A percentile compares a stretch with the other conserved stretches of the same genome.
Evolutionary conservation across 2,329 filamentous ascomycete genomes (phyloP).

Genomic region (Colletotrichum melonis): DNA sequence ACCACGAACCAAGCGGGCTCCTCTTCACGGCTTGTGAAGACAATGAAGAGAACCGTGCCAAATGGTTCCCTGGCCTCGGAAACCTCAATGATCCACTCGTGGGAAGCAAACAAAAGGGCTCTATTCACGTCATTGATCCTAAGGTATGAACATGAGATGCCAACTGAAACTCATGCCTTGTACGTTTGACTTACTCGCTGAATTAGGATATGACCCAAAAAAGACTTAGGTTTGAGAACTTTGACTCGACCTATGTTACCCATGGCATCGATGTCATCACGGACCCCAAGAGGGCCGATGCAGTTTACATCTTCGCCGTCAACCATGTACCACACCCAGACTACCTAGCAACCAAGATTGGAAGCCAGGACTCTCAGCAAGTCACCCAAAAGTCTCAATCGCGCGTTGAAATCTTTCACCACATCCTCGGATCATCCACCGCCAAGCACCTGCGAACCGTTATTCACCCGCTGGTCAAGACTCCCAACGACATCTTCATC

Average conservation of each 20-base stretch:
- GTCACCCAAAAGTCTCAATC: constrained; percentile 51
- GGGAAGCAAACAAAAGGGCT: constrained; percentile 50
- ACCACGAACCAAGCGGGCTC: constrained; percentile 57
- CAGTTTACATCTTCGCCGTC: constrained; percentile 70
- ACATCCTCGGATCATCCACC: constrained; percentile 41
- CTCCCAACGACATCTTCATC: constrained; percentile 69
- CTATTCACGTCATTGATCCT: constrained; percentile 65
- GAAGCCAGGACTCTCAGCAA: constrained; percentile 45
- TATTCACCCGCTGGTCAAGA: constrained; percentile 62
- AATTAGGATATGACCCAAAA: constrained; percentile 42
- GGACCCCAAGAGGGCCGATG: constrained; percentile 53
- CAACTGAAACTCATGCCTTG: fast-evolving
- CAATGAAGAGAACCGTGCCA: constrained; percentile 53
- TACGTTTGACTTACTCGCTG: too few relatives aligned
- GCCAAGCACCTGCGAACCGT: constrained; percentile 64
- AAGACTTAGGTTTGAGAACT: constrained; percentile 61
- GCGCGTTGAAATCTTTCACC: constrained; percentile 65
- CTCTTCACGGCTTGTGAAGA: constrained; percentile 68
- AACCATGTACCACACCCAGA: constrained; percentile 66
- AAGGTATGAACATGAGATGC: constrained; percentile 48
- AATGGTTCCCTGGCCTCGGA: constrained; percentile 64
- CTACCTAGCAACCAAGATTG: constrained; percentile 42
- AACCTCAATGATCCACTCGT: constrained; percentile 53
- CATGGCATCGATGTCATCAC: constrained; percentile 71
- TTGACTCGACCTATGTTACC: constrained; percentile 64